Base-by-base conservation (phyloP, 2,329 filamentous ascomycete genomes). In the Cladosporium halotolerans region DNA sequence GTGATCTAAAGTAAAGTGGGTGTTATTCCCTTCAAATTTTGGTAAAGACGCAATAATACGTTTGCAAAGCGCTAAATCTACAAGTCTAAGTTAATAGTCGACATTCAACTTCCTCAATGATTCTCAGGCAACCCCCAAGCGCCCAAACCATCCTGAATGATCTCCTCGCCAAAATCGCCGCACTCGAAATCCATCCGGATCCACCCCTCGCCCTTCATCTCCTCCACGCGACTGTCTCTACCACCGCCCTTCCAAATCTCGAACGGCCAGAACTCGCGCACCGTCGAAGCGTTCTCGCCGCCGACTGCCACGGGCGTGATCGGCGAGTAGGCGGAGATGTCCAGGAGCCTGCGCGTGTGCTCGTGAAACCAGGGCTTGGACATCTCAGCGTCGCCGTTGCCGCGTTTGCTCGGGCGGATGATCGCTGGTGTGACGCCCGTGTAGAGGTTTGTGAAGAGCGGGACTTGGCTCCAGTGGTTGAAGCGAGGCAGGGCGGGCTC, bases 211-310 rank as follows among this genome's bases (percentile, higher is more conserved):
- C 16, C 19, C n/a, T 13, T 51, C 48, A 51, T 51, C 11, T 44
- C 31, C 13, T 36, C 32, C 9, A 44, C 40, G 14, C 48, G 48
- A 23, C 39, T 38, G 9, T 54, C 75, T 73, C 75, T 76, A 8
- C 73, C 65, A 3, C 76, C 76, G 1, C 76, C 75, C 42, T 68
- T 71, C 8, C 74, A 69, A 58, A 61, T 76, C 69, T 73, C 74
- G 70, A 68, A 67, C 66, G 31, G 68, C 69, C 56, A 74, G 63
- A 8, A 73, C 68, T 36, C 71, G 68, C 16, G 69, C 59, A 46
- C 36, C 1, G 42, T 53, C 2, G 70, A 62, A 3, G 70, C 67
- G 2, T 69, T 68, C 41, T 71, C 67, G 2, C 73, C 70, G 2
- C 70, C 67, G 18, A 69, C 63, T 5, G 72, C 64, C 5, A 67